These are phyloP conservation scores for Cryphonectria nitschkei DNA, from an alignment of 2,329 filamentous ascomycete genomes.

Conservation along the genomic window DNA sequence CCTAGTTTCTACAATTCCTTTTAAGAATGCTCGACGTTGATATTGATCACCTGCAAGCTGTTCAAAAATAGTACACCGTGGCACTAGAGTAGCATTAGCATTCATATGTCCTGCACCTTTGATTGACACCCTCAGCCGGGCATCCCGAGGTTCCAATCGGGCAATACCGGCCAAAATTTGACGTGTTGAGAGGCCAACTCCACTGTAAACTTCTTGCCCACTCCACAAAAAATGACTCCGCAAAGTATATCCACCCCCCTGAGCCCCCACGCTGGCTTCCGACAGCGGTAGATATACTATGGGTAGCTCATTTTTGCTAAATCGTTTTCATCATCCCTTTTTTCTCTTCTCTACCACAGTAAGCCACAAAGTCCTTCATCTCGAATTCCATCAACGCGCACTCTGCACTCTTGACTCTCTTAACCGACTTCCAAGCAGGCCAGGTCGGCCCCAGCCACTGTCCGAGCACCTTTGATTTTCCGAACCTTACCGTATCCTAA, in stretches of 20 bases:
- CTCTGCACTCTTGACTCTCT: background rate
- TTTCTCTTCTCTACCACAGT: background rate
- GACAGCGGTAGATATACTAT: background rate
- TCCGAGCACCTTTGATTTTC: background rate
- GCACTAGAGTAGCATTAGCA: background rate
- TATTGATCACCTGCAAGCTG: too few species aligned
- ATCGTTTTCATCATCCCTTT: background rate
- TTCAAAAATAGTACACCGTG: background rate
- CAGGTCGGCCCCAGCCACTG: background rate
- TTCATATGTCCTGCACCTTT: background rate
- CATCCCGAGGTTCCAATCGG: slow-evolving; percentile 1
- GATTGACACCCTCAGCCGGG: background rate
- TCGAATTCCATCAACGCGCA: background rate
- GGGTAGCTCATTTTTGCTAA: background rate
- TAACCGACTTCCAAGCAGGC: background rate
- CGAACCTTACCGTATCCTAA: background rate
- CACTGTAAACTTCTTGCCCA: too few species aligned
- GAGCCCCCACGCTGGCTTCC: background rate
- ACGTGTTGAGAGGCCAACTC: background rate
- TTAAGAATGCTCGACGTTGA: background rate
- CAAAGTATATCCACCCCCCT: background rate
- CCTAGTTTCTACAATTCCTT: background rate
- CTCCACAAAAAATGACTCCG: background rate
- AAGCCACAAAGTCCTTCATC: background rate
- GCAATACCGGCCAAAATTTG: background rate